phyloP scores from a whole-genome alignment of 352 stramenopile species.

The Peronosclerospora sorghi region DNA sequence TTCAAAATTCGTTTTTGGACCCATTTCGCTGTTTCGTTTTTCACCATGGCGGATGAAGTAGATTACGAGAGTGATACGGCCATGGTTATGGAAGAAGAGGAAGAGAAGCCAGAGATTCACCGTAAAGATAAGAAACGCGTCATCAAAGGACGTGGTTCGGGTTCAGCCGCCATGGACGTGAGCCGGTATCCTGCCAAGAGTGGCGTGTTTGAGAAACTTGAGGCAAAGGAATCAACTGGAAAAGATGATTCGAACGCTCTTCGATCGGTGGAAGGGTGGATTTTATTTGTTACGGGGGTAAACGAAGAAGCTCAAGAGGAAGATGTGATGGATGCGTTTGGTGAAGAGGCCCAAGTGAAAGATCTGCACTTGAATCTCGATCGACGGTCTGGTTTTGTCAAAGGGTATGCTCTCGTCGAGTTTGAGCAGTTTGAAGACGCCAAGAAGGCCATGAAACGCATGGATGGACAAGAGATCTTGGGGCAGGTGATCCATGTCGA shows the following conservation, averaged over 20 bases:
- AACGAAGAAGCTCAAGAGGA: conserved; percentile 95
- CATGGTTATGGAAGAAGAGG: conserved; percentile 74
- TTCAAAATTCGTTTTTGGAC: no score
- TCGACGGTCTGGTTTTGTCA: conserved; percentile 91
- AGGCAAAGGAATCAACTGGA: conserved; percentile 1
- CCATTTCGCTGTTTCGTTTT: no score
- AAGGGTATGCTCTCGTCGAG: conserved; percentile 93
- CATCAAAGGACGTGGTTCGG: conserved; percentile 62
- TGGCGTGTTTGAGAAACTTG: conserved; percentile 76
- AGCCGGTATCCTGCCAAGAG: conserved; percentile 59
- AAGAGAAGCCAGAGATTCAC: conserved; percentile 28
- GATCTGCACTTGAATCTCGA: conserved; percentile 95
- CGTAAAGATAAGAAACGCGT: conserved; percentile 15
- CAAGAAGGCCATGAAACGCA: conserved; percentile 83
- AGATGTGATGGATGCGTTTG: conserved; percentile 91
- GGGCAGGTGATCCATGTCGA: conserved; percentile 85
- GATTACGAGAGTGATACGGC: conserved; percentile 82
- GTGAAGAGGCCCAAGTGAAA: conserved; percentile 91
- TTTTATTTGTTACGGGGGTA: conserved; percentile 91
- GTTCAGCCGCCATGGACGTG: conserved; percentile 59
- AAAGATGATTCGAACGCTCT: conserved; percentile 44
- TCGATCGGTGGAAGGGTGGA: conserved; percentile 92
- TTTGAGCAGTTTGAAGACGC: conserved; percentile 88
- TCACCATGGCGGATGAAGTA: conserved; percentile 83
- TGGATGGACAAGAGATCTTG: conserved; percentile 89